A percentile compares a stretch with the other conserved stretches of the same genome.
Evolutionary conservation across 2,329 filamentous ascomycete species (phyloP).

Genomic region (Colletotrichum graminicola): DNA sequence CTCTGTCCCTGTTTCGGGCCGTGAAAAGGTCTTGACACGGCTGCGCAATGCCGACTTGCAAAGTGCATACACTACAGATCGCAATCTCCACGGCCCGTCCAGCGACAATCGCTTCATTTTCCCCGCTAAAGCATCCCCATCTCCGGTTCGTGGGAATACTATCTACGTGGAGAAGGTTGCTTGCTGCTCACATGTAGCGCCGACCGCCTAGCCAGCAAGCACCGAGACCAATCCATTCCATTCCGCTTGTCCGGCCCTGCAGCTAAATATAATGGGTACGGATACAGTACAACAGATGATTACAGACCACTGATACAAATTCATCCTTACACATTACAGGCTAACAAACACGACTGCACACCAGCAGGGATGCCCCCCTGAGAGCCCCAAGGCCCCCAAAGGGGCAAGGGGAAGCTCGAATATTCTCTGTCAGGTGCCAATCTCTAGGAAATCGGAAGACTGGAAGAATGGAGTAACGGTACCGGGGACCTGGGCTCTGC

Average conservation of each 20-base stretch:
- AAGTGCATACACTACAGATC: neutral
- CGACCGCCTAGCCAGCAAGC: conserved; percentile 18
- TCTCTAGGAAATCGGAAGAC: neutral
- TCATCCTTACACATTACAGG: neutral
- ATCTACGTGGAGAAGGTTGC: conserved; percentile 2
- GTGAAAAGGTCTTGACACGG: neutral
- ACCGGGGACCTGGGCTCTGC: conserved; percentile 37
- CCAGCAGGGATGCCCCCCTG: neutral
- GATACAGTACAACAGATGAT: neutral
- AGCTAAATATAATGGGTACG: conserved; percentile 6
- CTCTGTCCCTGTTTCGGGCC: conserved; percentile 2
- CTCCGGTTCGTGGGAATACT: conserved; percentile 14
- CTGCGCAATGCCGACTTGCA: neutral
- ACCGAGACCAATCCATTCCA: conserved; percentile 9
- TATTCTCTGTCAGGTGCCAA: neutral
- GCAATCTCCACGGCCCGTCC: neutral
- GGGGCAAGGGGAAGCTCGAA: neutral
- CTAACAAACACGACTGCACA: conserved; percentile 13
- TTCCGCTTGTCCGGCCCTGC: conserved; percentile 20
- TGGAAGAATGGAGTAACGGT: neutral
- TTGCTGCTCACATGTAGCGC: conserved; percentile 31
- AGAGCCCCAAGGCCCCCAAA: neutral
- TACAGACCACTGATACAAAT: neutral
- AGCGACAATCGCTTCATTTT: neutral
- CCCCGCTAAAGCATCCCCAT: neutral